Base-by-base conservation (phyloP, 2,329 filamentous ascomycete species). In the Venturia pyrina region DNA sequence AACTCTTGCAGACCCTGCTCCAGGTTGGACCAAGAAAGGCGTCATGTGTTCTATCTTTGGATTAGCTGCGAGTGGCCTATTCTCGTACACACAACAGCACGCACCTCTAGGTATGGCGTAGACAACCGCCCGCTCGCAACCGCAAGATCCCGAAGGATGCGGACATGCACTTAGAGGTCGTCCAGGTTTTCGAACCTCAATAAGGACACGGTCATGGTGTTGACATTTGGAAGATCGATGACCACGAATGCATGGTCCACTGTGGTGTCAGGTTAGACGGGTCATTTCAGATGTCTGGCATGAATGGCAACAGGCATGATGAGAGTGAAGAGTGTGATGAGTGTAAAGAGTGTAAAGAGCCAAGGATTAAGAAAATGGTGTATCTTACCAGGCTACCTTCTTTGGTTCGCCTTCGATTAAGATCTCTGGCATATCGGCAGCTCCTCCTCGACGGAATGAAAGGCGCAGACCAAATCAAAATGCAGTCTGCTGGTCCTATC, bases 141-240 rank as follows among this genome's bases (percentile, higher is more conserved):
- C 81, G 73, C 87, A 90, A 50, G 83, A 83, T 63, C 84, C 85
- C 40, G 82, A 80, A 7, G 85, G 83, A 70, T 90, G 88, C 65
- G 88, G 87, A 71, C 88, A 90, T 65, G 83, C 82, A 74, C 87
- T 89, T 65, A 90, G 76, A 10, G 88, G 88, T 62, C 88, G 82
- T 21, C 88, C 88, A 19, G 88, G 88, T 72, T 90, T 90, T 68
- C 87, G 84, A 19, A 91, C 88, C 28, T 86, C 85, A 3, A 89
- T 80, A 81, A 90, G 85, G 43, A 89, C 78, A 67, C 88, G 84
- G 70, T 89, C 87, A 69, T 82, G 81, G 67, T 91, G 88, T 61
- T 83, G 87, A 75, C 88, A 91, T 79, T 89, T 89, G 64, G 88
- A 89, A 40, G 88, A 90, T 71, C 88, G 86, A 75, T 91, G 88